Base-by-base conservation (phyloP, 2,329 filamentous ascomycete genomes). In the Colletotrichum filicis region DNA sequence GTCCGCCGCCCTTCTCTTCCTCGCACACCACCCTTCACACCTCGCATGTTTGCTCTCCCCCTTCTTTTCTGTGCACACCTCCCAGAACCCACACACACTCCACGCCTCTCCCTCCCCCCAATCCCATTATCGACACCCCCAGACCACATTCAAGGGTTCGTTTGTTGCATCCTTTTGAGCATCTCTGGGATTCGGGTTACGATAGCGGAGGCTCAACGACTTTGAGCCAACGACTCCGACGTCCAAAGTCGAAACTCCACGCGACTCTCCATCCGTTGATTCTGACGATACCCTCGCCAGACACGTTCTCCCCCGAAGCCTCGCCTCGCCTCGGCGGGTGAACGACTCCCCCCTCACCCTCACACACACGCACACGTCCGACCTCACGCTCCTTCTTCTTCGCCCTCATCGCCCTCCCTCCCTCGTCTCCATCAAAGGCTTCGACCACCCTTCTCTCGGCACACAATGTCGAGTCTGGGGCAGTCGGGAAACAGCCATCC, bases 401-500 rank as follows among this genome's bases (percentile, higher is more conserved):
- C n/a, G 22, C 26, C 24, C 37, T 32, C 14, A 37, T 37, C 19
- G 22, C 53, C 53, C 24, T 52, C 59, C 26, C 46, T 55, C 42
- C 22, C 49, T 61, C 37, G 8, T 42, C 49, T 60, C 46, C 64
- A 55, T 52, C 53, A 42, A 56, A 64, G 30, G 49, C 57, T n/a
- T 26, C 61, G 66, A 35, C 60, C 12, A 37, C 32, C 24, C 66
- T 65, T 53, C 57, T 24, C 62, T 78, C 70, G 70, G 12, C 37
- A 65, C 70, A 73, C 42, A 37, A 88, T 88, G 86, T 87, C 86
- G 79, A 83, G 83, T 80, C 81, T 87, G 80, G 85, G 86, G 77
- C 85, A 85, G 76, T 79, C 84, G 74, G 86, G 86, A 72, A 89
- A 88, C 77, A 81, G 83, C 79, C 88, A 90, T 80, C 82, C 86